A percentile compares a stretch with the other conserved stretches of the same genome.
phyloP scores from a whole-genome alignment of 768 basidiomycete genomes.

The Rubroboletus satanas region DNA sequence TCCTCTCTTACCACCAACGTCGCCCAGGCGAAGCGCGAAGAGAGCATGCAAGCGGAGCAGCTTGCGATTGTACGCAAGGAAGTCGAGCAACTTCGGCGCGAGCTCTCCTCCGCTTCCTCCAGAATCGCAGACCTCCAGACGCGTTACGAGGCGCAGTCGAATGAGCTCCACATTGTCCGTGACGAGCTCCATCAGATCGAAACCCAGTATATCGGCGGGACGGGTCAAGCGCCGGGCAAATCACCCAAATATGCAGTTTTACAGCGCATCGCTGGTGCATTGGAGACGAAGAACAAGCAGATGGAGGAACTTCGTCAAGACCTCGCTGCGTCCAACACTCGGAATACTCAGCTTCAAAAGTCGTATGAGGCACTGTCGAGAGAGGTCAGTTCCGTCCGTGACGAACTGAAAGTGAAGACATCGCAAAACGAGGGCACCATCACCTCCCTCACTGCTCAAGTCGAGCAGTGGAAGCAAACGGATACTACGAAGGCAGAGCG shows the following conservation, averaged over 20 bases:
- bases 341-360: constrained; percentile 2
- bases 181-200: background rate
- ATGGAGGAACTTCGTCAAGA: constrained; percentile 1
- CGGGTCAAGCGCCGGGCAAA: too few relatives aligned
- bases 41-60: background rate
- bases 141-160: background rate
- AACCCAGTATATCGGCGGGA: background rate
- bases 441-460: background rate
- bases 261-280: background rate
- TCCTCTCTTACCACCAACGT: background rate
- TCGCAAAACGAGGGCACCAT: background rate
- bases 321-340: background rate
- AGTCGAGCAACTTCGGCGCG: background rate
- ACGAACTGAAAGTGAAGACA: background rate
- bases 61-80: background rate
- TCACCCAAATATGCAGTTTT: background rate
- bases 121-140: background rate
- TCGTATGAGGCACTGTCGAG: background rate
- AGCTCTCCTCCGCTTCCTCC: background rate
- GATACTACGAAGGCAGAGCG: background rate
- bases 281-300: background rate
- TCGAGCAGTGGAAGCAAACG: background rate
- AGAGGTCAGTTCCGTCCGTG: background rate
- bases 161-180: background rate
- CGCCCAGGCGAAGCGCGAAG: background rate